Evolutionary conservation across 2,329 filamentous ascomycete species (phyloP).

Genomic region (Colletotrichum sojae): DNA sequence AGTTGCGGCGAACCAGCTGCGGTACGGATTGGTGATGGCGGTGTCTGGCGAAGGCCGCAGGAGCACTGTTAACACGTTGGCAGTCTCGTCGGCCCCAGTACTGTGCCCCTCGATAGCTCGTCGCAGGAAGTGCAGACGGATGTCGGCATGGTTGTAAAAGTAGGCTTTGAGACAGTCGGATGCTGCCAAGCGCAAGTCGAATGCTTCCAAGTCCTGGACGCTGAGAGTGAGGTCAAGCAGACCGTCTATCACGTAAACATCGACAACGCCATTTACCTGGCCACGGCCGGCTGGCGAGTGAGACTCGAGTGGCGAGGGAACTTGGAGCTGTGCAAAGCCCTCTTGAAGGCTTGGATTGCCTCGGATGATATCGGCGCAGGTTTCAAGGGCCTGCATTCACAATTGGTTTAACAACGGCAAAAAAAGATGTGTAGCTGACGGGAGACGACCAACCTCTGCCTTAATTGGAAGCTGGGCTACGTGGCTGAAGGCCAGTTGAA

Average conservation of each 20-base stretch:
- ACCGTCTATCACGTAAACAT: conserved; percentile 93
- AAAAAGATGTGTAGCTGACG: conserved; percentile 11
- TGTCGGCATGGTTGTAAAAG: conserved; percentile 84
- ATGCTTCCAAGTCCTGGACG: conserved; percentile 74
- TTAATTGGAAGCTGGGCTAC: conserved; percentile 82
- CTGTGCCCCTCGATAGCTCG: conserved; percentile 91
- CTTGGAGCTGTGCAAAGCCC: conserved; percentile 88
- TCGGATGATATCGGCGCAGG: conserved; percentile 90
- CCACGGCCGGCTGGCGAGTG: conserved; percentile 55
- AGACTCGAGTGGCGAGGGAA: conserved; percentile 71
- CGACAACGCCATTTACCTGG: conserved; percentile 65
- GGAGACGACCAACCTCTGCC: conserved; percentile 73
- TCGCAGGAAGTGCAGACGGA: conserved; percentile 87
- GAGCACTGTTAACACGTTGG: conserved; percentile 89
- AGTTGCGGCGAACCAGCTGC: conserved; percentile 89
- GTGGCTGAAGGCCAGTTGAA: conserved; percentile 86
- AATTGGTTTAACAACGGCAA: conserved; percentile 21
- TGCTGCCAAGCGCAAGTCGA: conserved; percentile 87
- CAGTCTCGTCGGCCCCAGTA: conserved; percentile 82
- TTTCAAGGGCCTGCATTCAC: conserved; percentile 76
- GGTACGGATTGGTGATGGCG: conserved; percentile 83
- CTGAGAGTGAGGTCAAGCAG: conserved; percentile 86
- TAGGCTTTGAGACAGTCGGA: conserved; percentile 95
- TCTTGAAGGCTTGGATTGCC: conserved; percentile 87
- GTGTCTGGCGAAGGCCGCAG: conserved; percentile 75